Evolutionary conservation across 208 protist genomes (phyloP).

Genomic region (Lotmaria passim): DNA sequence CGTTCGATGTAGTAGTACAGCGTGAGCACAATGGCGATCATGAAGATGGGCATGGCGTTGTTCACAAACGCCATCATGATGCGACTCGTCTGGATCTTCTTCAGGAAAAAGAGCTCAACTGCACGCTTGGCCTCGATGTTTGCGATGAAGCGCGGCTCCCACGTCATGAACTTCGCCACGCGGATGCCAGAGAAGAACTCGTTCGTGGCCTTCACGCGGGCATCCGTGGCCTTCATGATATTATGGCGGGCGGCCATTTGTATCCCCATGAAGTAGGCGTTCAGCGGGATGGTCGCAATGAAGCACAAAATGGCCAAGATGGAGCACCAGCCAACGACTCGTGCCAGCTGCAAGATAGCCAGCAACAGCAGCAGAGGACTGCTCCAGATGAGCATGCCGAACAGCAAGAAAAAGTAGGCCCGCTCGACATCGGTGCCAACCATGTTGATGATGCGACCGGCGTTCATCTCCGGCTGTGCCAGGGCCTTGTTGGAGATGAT

Average conservation of each 20-base stretch:
- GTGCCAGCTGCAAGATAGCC: constrained; percentile 44
- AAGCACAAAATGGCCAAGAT: constrained; percentile 76
- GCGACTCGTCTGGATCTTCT: constrained; percentile 40
- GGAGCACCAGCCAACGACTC: constrained; percentile 68
- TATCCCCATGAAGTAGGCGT: constrained; percentile 53
- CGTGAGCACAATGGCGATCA: constrained; percentile 60
- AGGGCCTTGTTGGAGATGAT: constrained; percentile 49
- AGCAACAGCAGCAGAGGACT: constrained; percentile 77
- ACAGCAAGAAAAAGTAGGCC: constrained; percentile 45
- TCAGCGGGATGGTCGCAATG: constrained; percentile 67
- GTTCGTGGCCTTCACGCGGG: constrained; percentile 89
- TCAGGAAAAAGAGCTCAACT: constrained; percentile 48
- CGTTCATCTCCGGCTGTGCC: constrained; percentile 73
- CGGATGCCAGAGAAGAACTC: constrained; percentile 93
- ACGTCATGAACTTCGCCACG: constrained; percentile 94
- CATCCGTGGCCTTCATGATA: constrained; percentile 68
- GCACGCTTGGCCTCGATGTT: constrained; percentile 50
- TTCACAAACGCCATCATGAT: constrained; percentile 63
- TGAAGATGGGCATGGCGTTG: constrained; percentile 53
- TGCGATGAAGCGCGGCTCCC: constrained; percentile 80
- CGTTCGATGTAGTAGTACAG: constrained; percentile 54
- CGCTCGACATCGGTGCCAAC: constrained; percentile 77
- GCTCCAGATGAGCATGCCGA: constrained; percentile 53
- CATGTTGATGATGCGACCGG: constrained; percentile 91
- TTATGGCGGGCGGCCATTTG: constrained; percentile 28